Evolutionary conservation across 257 asterid genomes (phyloP), one percentile per base, ranked within the genome.

Genomic region (Solanum sitiens): DNA sequence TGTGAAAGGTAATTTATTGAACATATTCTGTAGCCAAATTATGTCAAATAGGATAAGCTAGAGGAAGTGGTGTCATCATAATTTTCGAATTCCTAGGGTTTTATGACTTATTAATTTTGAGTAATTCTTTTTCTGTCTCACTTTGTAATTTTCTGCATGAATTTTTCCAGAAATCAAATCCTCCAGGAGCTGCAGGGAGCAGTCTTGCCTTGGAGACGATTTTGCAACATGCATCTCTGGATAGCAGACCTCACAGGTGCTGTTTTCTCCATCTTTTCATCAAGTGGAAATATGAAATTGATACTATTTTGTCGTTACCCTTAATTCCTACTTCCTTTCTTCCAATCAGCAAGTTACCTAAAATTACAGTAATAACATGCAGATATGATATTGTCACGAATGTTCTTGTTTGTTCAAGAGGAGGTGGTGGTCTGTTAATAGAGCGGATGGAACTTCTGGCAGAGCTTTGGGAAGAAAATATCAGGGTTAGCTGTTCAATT

Each of bases 361-460:
- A 68, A 27, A 30, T 90, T 74, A 68, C 35, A 37, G 86, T 61
- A 40, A 75, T 68, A 70, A 87, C 73, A 74, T 86, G 86, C 95
- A 95, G 98, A 89, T 90, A 91, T 91, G 95, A 92, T 87, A 77
- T 74, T 37, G 93, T 94, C 86, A 88, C 87, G 27, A 93, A 89
- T 23, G 90, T 95, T 86, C 99, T 97, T 84, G 94, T 97, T 90
- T 97, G 99, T 92, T 97, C 98, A 87, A 92, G 99, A 94, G 99
- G 99, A 87, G 99, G 99, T 2, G 99, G 99, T 33, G 99, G 99
- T 68, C 93, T 97, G 87, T 90, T 97, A 83, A 88, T 88, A 72
- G 99, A 97, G 92, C 98, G 99, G 88, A 97, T 97, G 98, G 98
- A 95, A 92, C 95, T 97, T 67, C 97, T 93, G 87, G 98, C 98